Evolutionary conservation across 108 stramenopile species (phyloP).

Genomic region (Skeletonema grethae): DNA sequence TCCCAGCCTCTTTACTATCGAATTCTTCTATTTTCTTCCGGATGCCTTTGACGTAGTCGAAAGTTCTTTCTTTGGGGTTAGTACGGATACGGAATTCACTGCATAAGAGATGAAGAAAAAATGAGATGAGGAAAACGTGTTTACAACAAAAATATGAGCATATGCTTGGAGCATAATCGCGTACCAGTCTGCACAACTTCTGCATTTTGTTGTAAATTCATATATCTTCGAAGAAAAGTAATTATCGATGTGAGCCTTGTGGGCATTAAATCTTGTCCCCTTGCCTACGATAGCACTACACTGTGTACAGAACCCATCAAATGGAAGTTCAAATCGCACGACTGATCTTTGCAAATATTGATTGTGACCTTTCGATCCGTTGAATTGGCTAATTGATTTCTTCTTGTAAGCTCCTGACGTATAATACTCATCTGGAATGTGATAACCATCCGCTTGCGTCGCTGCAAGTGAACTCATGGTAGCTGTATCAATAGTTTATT

Average conservation of each 20-base stretch:
- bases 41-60: constrained; percentile 82
- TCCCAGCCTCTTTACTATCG: constrained; percentile 52
- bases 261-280: constrained; percentile 95
- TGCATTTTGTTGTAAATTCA: constrained; percentile 93
- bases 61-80: constrained; percentile 54
- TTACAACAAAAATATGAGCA: background rate
- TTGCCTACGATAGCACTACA: constrained; percentile 76
- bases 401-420: constrained; percentile 78
- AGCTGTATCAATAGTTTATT: background rate
- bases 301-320: constrained; percentile 80
- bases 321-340: constrained; percentile 95
- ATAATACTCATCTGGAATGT: constrained; percentile 78
- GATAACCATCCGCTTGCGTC: constrained; percentile 93
- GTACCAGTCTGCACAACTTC: constrained; percentile 59
- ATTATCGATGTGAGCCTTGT: constrained; percentile 79
- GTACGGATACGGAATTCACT: constrained; percentile 5
- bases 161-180: constrained; percentile 41
- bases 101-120: background rate
- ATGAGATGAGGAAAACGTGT: background rate
- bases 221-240: constrained; percentile 90
- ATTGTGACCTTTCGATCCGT: constrained; percentile 75
- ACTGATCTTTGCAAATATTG: constrained; percentile 86
- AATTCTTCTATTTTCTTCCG: constrained; percentile 65
- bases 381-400: constrained; percentile 62
- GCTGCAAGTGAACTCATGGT: constrained; percentile 86